phyloP scores from a whole-genome alignment of 192 early-diverging fungal genomes.

The Lobosporangium transversale region DNA sequence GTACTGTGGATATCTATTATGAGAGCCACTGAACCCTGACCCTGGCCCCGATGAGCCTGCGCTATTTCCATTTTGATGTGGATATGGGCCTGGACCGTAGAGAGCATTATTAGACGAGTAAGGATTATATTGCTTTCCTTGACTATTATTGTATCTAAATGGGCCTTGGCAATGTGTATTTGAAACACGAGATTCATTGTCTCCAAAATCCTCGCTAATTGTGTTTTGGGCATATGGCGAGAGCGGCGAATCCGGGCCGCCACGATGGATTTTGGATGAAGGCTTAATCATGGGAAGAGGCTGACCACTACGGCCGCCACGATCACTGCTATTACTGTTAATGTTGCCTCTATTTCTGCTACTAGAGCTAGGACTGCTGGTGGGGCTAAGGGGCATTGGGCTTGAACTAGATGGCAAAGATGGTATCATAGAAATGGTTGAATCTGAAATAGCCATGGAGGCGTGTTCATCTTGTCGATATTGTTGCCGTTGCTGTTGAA shows the following conservation, averaged over 20 bases:
- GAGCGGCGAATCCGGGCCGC: constrained; percentile 16
- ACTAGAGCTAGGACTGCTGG: not conserved
- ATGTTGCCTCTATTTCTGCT: not conserved
- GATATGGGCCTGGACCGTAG: constrained; percentile 4
- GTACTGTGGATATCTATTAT: not conserved
- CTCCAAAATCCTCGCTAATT: constrained; percentile 25
- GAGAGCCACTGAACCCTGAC: not conserved
- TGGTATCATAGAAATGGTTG: constrained; percentile 47
- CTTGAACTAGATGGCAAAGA: constrained; percentile 21
- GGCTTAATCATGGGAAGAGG: not conserved
- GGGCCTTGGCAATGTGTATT: not conserved
- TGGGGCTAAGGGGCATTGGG: constrained; percentile 13
- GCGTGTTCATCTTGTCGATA: constrained; percentile 16
- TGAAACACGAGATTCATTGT: constrained; percentile 6
- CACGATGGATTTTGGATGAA: not conserved
- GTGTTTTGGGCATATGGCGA: constrained; percentile 32
- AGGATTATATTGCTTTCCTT: not conserved
- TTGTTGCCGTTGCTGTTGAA: not conserved
- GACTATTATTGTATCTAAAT: not conserved
- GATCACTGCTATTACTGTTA: not conserved
- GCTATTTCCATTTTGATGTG: not conserved
- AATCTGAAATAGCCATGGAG: constrained; percentile 41
- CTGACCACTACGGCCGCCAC: not conserved
- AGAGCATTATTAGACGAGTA: not conserved
- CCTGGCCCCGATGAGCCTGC: not conserved